Percentiles rank a stretch among this genome's conserved stretches.
phyloP scores from a whole-genome alignment of 192 early-diverging fungal genomes.

The Dimargaris xerosporica region DNA sequence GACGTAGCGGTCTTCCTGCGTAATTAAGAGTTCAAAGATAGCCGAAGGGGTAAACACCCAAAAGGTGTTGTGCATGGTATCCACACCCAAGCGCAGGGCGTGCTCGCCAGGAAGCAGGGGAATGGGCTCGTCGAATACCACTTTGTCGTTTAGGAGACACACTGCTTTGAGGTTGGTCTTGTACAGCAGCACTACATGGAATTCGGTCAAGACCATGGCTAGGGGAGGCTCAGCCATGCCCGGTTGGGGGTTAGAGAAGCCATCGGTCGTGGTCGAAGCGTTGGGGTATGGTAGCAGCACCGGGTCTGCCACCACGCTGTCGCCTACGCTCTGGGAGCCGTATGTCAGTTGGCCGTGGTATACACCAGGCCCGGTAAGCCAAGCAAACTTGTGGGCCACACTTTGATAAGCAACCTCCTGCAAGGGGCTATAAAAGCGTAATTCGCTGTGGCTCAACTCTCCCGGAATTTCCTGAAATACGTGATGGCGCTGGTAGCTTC shows the following conservation, averaged over 20 bases:
- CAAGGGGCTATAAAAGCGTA: constrained; percentile 54
- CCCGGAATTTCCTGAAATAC: constrained; percentile 48
- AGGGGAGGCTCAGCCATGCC: constrained; percentile 41
- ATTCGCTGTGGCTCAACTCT: constrained; percentile 30
- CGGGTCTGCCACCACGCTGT: constrained; percentile 68
- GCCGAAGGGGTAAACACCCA: constrained; percentile 80
- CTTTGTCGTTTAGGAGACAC: constrained; percentile 61
- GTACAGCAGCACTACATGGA: constrained; percentile 80
- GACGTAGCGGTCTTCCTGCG: constrained; percentile 84
- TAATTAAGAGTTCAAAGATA: constrained; percentile 81
- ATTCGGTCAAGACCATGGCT: constrained; percentile 70
- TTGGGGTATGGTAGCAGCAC: constrained; percentile 66
- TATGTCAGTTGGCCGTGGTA: constrained; percentile 72
- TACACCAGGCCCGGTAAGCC: constrained; percentile 80
- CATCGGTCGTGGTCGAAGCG: neutral
- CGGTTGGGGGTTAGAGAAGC: constrained; percentile 18
- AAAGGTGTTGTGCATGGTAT: constrained; percentile 65
- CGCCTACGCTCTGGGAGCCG: constrained; percentile 52
- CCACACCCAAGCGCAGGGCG: constrained; percentile 53
- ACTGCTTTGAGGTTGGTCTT: constrained; percentile 59
- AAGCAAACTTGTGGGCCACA: constrained; percentile 67
- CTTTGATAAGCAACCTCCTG: constrained; percentile 49
- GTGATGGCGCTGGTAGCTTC: constrained; percentile 45
- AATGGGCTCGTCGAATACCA: constrained; percentile 70
- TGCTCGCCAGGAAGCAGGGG: constrained; percentile 47